These are phyloP conservation scores for Phytopythium kandeliae DNA, from an alignment of 352 stramenopile species.

Conservation along the genomic window DNA sequence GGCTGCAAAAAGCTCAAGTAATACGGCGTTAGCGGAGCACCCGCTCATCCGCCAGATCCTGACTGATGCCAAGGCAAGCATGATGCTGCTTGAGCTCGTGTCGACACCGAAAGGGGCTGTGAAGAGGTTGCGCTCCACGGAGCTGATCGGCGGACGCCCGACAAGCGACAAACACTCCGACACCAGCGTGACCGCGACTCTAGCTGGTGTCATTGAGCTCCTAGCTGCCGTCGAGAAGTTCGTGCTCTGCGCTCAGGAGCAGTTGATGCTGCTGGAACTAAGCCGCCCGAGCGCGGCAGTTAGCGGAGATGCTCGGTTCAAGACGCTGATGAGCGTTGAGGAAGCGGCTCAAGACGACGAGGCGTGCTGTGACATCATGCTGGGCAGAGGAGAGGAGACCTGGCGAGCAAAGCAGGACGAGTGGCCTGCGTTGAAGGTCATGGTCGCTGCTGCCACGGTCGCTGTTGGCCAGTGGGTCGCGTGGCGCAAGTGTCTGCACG, in stretches of 20 bases:
- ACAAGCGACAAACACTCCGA: background rate
- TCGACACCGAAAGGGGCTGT: constrained; percentile 45
- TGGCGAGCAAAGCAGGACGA: background rate
- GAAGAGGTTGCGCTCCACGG: constrained; percentile 29
- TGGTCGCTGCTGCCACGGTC: background rate
- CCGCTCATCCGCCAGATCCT: constrained; percentile 16
- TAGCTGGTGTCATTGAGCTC: background rate
- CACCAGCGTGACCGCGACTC: background rate
- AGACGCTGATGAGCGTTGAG: background rate
- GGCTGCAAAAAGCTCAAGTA: too few species aligned
- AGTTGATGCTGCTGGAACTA: background rate
- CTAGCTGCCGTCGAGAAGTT: background rate
- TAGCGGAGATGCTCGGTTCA: background rate
- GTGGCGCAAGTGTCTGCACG: background rate
- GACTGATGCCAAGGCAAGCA: constrained; percentile 14
- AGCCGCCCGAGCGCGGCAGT: background rate
- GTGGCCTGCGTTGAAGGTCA: background rate
- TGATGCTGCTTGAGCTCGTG: constrained; percentile 33
- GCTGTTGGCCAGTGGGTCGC: background rate
- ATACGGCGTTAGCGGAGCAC: constrained; percentile 2
- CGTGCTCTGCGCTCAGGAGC: background rate
- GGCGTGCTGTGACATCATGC: background rate
- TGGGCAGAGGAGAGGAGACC: background rate
- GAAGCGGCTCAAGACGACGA: background rate
- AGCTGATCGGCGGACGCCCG: constrained; percentile 8